These are phyloP conservation scores for Aspergillus awamori DNA, from an alignment of 2,329 filamentous ascomycete species.

Conservation along the genomic window DNA sequence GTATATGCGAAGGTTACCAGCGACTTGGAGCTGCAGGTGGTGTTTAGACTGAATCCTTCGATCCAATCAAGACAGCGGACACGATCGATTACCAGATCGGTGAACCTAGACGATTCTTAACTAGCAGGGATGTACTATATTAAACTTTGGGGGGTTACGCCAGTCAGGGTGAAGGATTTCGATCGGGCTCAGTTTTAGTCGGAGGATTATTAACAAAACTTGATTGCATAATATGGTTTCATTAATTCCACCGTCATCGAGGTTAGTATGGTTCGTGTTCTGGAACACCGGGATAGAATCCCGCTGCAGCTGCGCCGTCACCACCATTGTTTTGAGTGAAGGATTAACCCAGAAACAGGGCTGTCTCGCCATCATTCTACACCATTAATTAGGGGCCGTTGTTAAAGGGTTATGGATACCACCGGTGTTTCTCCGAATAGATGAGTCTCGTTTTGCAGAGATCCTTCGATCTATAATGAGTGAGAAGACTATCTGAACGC, in stretches of 20 bases:
- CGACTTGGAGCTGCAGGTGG: not conserved
- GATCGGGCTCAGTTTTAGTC: not conserved
- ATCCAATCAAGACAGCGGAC: not conserved
- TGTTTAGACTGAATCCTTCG: not conserved
- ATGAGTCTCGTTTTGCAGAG: not conserved
- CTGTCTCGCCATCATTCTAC: not conserved
- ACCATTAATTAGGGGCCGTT: not conserved
- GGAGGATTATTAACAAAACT: not conserved
- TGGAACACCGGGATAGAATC: slow-evolving; percentile 5
- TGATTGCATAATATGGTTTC: slow-evolving; percentile 2
- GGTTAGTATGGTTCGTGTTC: slow-evolving; percentile 8
- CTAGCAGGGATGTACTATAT: slow-evolving; percentile 4
- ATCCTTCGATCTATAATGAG: not conserved
- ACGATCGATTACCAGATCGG: not conserved
- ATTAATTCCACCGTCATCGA: not conserved
- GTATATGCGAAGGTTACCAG: not conserved
- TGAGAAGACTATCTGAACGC: not conserved
- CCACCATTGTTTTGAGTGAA: too few relatives aligned
- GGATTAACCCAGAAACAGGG: too few relatives aligned
- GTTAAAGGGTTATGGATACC: not conserved
- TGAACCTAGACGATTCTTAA: not conserved
- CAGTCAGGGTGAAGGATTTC: not conserved
- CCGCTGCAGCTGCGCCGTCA: not conserved
- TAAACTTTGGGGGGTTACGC: not conserved
- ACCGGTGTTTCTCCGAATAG: not conserved